phyloP scores from a whole-genome alignment of 2,329 filamentous ascomycete genomes.

The Didymella exigua region DNA sequence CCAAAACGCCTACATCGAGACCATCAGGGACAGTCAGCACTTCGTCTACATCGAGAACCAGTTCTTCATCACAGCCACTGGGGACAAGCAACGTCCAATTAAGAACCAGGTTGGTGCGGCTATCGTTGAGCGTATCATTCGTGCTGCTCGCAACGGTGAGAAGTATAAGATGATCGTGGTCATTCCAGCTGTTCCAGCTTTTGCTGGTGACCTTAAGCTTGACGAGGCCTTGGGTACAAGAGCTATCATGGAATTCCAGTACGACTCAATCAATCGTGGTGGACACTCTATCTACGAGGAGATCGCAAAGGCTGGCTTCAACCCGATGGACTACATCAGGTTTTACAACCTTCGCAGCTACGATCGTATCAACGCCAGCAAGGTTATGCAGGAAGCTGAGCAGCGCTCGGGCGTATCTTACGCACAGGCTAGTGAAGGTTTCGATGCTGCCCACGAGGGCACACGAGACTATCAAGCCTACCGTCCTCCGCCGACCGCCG shows the following conservation, averaged over 20 bases:
- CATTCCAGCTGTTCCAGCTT: slow-evolving; percentile 81
- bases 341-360: slow-evolving; percentile 88
- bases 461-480: slow-evolving; percentile 45
- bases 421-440: slow-evolving; percentile 67
- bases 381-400: slow-evolving; percentile 66
- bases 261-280: slow-evolving; percentile 77
- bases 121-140: slow-evolving; percentile 77
- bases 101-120: slow-evolving; percentile 78
- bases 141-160: slow-evolving; percentile 68
- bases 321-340: slow-evolving; percentile 74
- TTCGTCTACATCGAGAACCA: slow-evolving; percentile 84
- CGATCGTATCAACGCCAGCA: slow-evolving; percentile 77
- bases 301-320: slow-evolving; percentile 67
- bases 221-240: slow-evolving; percentile 77
- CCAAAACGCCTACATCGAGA: slow-evolving; percentile 78
- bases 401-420: slow-evolving; percentile 69
- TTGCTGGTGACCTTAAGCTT: slow-evolving; percentile 77
- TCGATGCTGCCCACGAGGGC: slow-evolving; percentile 61
- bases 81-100: slow-evolving; percentile 72
- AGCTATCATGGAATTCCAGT: slow-evolving; percentile 86
- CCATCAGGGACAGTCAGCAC: slow-evolving; percentile 71
- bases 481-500: slow-evolving; percentile 39
- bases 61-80: slow-evolving; percentile 87
- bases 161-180: slow-evolving; percentile 76
- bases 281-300: slow-evolving; percentile 78